phyloP scores from a whole-genome alignment of 345 rosid genomes.

The Populus pruinosa region DNA sequence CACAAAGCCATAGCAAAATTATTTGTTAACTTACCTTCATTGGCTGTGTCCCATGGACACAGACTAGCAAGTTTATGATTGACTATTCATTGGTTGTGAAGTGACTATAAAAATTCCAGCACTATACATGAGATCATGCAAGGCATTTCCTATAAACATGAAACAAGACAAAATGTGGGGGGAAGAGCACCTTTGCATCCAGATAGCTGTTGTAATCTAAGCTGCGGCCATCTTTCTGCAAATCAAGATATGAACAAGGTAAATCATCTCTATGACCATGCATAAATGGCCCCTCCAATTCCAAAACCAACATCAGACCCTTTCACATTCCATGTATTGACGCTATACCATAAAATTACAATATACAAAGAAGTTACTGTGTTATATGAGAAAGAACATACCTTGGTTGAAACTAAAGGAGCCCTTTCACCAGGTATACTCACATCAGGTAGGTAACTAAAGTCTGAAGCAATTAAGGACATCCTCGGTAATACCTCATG shows the following conservation, averaged over 20 bases:
- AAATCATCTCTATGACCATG: background rate
- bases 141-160: background rate
- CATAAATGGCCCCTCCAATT: background rate
- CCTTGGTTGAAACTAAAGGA: constrained; percentile 95
- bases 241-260: constrained; percentile 26
- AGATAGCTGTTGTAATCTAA: constrained; percentile 75
- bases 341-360: background rate
- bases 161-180: background rate
- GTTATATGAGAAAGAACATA: constrained; percentile 7
- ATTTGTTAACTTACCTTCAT: too few species aligned
- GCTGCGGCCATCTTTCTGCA: constrained; percentile 88
- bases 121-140: background rate
- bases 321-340: background rate
- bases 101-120: background rate
- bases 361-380: background rate
- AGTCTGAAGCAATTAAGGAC: constrained; percentile 94
- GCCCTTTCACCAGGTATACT: constrained; percentile 89
- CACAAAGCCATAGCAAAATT: too few species aligned
- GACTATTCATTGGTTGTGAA: too few species aligned
- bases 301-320: background rate
- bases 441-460: constrained; percentile 94
- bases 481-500: constrained; percentile 85
- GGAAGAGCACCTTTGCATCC: constrained; percentile 70
- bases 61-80: too few species aligned
- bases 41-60: too few species aligned